Evolutionary conservation across 2,329 filamentous ascomycete genomes (phyloP), one percentile per base, ranked within the genome.

Genomic region (Aspergillus sp.): DNA sequence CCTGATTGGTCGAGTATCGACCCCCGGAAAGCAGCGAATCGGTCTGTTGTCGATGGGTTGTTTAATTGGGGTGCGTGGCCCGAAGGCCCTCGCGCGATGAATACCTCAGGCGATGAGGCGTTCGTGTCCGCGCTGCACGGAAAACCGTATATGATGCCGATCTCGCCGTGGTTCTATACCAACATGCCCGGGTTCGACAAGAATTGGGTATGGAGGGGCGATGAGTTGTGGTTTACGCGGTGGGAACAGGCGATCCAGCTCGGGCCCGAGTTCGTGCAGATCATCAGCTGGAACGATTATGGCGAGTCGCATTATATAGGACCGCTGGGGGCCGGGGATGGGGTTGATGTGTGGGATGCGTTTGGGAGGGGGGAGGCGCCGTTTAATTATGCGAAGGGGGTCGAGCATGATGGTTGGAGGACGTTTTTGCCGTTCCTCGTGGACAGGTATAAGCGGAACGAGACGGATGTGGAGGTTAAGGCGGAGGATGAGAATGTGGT

Each of bases 171-270:
- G 83, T 83, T 79, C 68, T 83, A 71, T 69, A 87, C 86, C 50
- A 82, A 85, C 60, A 74, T 87, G 73, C 79, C 82, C 0, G 72
- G 77, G 5, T 87, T 80, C 65, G 72, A 74, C 46, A 88, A 87
- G 73, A 85, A 86, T 69, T 88, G 85, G 85, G 75, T 87, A 2
- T 89, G 83, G 78, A 78, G 80, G 32, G 82, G 83, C 6, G 85
- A 88, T 59, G 75, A 81, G 54, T 73, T 88, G 5, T 89, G 86
- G 85, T 81, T 78, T 58, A 74, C 85, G 54, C 81, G 85, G 3
- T 88, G 85, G 85, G 71, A 79, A 49, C 77, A 86, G 57, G 78
- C 82, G 1, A 65, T 85, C 24, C 72, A 78, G 1, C 64, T 85
- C 0, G 68, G 78, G 56, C 83, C 85, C 0, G 76, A 81, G 14